Percentiles rank a stretch among this genome's conserved stretches.
Conservation (phyloP, 257 asterid species). For the Solanum chiquidenum region DNA sequence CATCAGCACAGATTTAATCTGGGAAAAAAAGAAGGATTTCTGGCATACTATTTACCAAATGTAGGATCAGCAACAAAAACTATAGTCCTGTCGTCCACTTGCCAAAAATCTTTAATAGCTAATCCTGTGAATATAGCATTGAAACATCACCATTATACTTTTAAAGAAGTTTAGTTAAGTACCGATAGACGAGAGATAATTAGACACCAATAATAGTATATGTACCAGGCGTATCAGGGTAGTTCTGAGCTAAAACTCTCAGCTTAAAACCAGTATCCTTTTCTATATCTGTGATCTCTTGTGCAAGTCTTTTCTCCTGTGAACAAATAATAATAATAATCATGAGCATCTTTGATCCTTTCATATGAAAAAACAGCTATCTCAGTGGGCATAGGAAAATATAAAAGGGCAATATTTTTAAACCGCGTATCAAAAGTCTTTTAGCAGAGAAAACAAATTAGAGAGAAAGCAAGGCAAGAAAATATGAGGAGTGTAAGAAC, state of each 20-base stretch:
- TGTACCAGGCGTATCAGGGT: conserved; percentile 90
- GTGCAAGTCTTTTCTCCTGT: conserved; percentile 69
- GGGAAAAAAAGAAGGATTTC: not conserved
- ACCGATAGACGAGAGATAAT: not conserved
- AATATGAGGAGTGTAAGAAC: not conserved
- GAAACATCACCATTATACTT: not conserved
- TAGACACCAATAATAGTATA: not conserved
- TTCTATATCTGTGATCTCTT: conserved; percentile 67
- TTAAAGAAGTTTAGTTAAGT: not conserved
- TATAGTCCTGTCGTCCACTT: conserved; percentile 79
- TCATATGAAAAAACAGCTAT: not conserved
- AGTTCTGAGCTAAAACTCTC: conserved; percentile 85
- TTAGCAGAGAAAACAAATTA: not conserved
- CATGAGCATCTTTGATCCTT: not conserved
- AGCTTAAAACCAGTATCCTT: conserved; percentile 81
- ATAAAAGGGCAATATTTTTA: not conserved
- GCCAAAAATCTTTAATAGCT: conserved; percentile 86
- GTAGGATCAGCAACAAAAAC: conserved; percentile 97
- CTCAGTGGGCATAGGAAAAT: not conserved
- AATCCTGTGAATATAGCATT: conserved; percentile 37
- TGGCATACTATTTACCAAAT: conserved; percentile 37
- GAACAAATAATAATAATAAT: not conserved
- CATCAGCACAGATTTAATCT: not conserved
- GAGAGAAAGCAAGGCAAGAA: not conserved
- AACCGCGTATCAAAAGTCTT: not conserved